Evolutionary conservation across 2,329 filamentous ascomycete species (phyloP), one percentile per base, ranked within the genome.

Genomic region (Rhynchosporium graminicola): DNA sequence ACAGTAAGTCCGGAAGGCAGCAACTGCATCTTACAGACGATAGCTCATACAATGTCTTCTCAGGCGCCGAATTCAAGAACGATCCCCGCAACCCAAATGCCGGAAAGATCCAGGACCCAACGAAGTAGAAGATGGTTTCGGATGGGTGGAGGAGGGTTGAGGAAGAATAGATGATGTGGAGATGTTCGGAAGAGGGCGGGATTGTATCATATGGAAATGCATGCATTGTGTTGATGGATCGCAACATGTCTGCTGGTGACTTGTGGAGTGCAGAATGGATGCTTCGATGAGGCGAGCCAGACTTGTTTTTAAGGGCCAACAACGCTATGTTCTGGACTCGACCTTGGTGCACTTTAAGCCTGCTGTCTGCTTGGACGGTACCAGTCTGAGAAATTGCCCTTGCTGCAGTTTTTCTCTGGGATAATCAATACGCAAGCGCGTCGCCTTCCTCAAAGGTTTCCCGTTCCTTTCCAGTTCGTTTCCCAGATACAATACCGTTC

Each of bases 21-120:
- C 12, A 9, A 15, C 10, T 74, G 57, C 48, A 20, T 28, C 38
- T 13, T 26, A 20, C 3, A 15, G 48, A 5, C 26, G 40, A 28
- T 13, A 13, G 64, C 48, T 46, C 36, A 57, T 55, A 48, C 63
- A 47, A 72, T 63, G 43, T 65, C 65, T 48, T 31, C 56, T 68
- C 72, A 98, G 94, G 87, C 82, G 91, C 90, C 73, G 92, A 98
- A 82, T 97, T 86, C 87, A 96, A 93, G 88, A 96, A 97, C 83
- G 94, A 98, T 80, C 92, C 93, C 70, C 88, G 93, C 79, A 97
- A 97, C 86, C 87, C 87, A 70, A 81, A 82, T 36, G 40, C 50
- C 59, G 73, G 72, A 55, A 78, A 76, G 71, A 71, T 66, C 57
- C 57, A 70, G 45, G 68, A 36, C 33, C 33, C 33, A 36, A 36